Evolutionary conservation across 495 filamentous ascomycete species (phyloP).

Genomic region (Aspergillus cristatus): DNA sequence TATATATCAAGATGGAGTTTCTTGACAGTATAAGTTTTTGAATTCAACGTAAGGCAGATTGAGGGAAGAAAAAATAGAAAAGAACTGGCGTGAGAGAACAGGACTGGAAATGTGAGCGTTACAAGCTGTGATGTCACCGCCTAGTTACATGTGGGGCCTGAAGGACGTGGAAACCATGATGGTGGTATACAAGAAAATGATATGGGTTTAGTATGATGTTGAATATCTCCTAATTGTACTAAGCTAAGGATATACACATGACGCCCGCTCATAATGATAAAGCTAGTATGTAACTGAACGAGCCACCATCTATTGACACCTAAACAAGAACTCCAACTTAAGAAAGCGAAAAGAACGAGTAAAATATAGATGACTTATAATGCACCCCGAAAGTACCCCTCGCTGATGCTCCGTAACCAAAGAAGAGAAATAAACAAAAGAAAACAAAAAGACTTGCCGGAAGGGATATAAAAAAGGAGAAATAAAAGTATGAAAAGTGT

Average conservation of each 20-base stretch:
- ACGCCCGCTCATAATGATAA: constrained; percentile 21
- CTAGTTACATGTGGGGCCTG: constrained; percentile 30
- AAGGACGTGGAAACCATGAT: constrained; percentile 5
- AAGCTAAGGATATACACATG: constrained; percentile 9
- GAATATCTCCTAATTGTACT: not conserved
- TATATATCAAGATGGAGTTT: not conserved
- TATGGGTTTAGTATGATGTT: not conserved
- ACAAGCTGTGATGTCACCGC: constrained; percentile 35
- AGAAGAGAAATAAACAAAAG: constrained; percentile 11
- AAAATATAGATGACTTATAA: not conserved
- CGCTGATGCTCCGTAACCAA: constrained; percentile 23
- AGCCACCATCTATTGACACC: constrained; percentile 27
- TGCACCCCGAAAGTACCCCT: not conserved
- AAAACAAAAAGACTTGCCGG: constrained; percentile 6
- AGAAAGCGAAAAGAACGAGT: not conserved
- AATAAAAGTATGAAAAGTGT: constrained; percentile 10
- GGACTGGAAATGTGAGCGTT: constrained; percentile 5
- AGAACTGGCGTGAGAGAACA: constrained; percentile 1
- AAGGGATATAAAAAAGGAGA: constrained; percentile 1
- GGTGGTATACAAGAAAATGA: not conserved
- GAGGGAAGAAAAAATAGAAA: not conserved
- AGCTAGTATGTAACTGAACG: constrained; percentile 5
- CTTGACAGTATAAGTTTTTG: not conserved
- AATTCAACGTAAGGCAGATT: not conserved
- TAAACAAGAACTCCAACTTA: constrained; percentile 15